phyloP scores from a whole-genome alignment of 2,329 filamentous ascomycete species.

The Geoglossum cookeanum region DNA sequence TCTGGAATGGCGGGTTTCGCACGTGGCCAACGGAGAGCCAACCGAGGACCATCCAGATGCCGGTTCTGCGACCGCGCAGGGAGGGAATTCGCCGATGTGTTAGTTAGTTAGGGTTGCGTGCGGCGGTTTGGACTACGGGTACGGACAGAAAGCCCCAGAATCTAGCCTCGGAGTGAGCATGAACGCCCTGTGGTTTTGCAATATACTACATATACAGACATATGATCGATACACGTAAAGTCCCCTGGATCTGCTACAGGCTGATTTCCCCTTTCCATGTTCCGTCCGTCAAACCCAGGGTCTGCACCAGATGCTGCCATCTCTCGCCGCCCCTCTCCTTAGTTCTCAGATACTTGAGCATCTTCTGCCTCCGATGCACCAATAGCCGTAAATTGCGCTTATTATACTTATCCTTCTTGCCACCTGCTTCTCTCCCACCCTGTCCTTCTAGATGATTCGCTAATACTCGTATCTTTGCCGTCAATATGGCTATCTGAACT shows the following conservation, averaged over 20 bases:
- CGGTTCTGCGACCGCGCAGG: not conserved
- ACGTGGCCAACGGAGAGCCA: not conserved
- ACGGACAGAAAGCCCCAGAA: no score
- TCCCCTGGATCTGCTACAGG: conserved; percentile 27
- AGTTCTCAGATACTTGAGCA: conserved; percentile 66
- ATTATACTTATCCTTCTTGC: conserved; percentile 67
- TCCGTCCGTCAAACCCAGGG: conserved; percentile 66
- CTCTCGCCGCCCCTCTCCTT: conserved; percentile 83
- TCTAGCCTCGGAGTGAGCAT: no score
- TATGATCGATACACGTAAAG: not conserved
- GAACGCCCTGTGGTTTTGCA: no score
- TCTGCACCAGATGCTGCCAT: conserved; percentile 73
- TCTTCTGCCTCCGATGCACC: conserved; percentile 75
- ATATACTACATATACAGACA: not conserved
- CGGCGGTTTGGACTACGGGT: no score
- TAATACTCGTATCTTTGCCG: conserved; percentile 74
- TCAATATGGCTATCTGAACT: conserved; percentile 93
- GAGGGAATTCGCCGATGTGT: not conserved
- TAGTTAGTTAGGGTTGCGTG: no score
- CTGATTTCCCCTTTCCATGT: conserved; percentile 84
- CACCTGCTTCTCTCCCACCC: conserved; percentile 28
- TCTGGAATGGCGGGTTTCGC: not conserved
- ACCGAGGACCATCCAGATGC: not conserved
- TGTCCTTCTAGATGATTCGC: conserved; percentile 50
- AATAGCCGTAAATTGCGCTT: conserved; percentile 75